A percentile compares a stretch with the other conserved stretches of the same genome.
Conservation (phyloP, 306 rosid genomes). For the Astragalus glycyphyllos region DNA sequence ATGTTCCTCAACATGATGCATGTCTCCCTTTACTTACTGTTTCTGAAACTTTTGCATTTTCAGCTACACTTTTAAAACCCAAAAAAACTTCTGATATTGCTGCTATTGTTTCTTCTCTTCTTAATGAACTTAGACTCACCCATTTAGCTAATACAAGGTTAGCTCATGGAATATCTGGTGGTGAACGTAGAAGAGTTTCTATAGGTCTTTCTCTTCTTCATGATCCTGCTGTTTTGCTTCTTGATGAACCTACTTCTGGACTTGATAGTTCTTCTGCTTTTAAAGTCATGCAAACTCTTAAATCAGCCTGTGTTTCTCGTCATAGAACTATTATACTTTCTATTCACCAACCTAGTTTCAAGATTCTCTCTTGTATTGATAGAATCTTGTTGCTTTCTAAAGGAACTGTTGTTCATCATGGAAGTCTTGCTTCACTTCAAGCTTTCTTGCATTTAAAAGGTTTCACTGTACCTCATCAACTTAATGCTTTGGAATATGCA, state of each 20-base stretch:
- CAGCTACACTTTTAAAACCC: slow-evolving; percentile 78
- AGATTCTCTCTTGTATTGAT: slow-evolving; percentile 76
- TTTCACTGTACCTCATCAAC: slow-evolving; percentile 86
- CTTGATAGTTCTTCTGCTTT: slow-evolving; percentile 84
- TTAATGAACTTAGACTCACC: slow-evolving; percentile 61
- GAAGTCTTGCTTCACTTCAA: slow-evolving; percentile 67
- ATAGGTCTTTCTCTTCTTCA: slow-evolving; percentile 87
- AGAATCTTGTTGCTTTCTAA: slow-evolving; percentile 66
- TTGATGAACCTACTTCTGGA: slow-evolving; percentile 97
- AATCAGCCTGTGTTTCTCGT: slow-evolving; percentile 64
- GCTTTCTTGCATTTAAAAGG: slow-evolving; percentile 58
- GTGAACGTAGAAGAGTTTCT: slow-evolving; percentile 81
- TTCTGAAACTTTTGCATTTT: slow-evolving; percentile 77
- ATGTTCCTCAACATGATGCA: slow-evolving; percentile 93
- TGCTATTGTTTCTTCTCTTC: slow-evolving; percentile 57
- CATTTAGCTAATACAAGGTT: slow-evolving; percentile 75
- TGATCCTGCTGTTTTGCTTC: slow-evolving; percentile 78
- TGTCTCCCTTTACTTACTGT: slow-evolving; percentile 83
- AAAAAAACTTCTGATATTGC: slow-evolving; percentile 44
- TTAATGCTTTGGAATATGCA: slow-evolving; percentile 83
- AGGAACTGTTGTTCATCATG: slow-evolving; percentile 81
- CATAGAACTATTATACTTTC: slow-evolving; percentile 78
- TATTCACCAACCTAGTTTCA: slow-evolving; percentile 91
- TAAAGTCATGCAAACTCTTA: slow-evolving; percentile 79
- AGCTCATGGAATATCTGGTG: slow-evolving; percentile 74